Percentiles rank a stretch among this genome's conserved stretches.
These are phyloP conservation scores for Ceratocystis harringtonii DNA, from an alignment of 2,329 filamentous ascomycete genomes.

Conservation along the genomic window DNA sequence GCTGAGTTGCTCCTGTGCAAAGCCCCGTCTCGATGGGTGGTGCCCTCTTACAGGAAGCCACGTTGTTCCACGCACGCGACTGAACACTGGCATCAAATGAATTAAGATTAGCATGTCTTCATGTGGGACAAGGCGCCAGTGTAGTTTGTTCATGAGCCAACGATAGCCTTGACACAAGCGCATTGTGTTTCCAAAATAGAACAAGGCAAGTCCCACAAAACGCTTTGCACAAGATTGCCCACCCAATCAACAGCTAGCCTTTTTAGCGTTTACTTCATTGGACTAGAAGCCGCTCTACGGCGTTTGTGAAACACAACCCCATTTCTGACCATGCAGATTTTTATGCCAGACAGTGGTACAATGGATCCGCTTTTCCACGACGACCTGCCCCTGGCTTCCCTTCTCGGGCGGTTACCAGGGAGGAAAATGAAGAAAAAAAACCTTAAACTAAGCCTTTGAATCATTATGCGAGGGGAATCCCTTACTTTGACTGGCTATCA, in stretches of 20 bases:
- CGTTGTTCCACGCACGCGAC: too few relatives aligned
- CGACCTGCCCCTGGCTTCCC: not conserved
- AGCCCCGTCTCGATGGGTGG: too few relatives aligned
- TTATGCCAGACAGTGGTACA: not conserved
- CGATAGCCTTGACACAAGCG: not conserved
- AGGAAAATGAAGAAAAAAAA: not conserved
- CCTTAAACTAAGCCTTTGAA: not conserved
- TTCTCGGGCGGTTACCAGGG: not conserved
- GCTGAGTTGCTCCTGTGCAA: too few relatives aligned
- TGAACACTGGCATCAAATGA: too few relatives aligned
- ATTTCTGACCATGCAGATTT: not conserved
- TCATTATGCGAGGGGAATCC: not conserved
- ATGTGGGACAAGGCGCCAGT: not conserved
- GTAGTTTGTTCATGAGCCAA: not conserved
- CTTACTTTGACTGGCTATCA: not conserved
- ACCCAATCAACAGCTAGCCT: not conserved
- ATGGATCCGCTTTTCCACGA: not conserved
- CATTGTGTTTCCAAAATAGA: not conserved
- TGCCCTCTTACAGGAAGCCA: too few relatives aligned
- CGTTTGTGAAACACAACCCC: slow-evolving; percentile 1
- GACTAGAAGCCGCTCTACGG: not conserved
- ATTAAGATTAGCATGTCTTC: too few relatives aligned
- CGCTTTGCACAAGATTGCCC: not conserved
- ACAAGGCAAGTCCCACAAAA: not conserved
- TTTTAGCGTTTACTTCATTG: not conserved